Evolutionary conservation across 495 filamentous ascomycete genomes (phyloP).

Genomic region (Mytilinidion resinicola): DNA sequence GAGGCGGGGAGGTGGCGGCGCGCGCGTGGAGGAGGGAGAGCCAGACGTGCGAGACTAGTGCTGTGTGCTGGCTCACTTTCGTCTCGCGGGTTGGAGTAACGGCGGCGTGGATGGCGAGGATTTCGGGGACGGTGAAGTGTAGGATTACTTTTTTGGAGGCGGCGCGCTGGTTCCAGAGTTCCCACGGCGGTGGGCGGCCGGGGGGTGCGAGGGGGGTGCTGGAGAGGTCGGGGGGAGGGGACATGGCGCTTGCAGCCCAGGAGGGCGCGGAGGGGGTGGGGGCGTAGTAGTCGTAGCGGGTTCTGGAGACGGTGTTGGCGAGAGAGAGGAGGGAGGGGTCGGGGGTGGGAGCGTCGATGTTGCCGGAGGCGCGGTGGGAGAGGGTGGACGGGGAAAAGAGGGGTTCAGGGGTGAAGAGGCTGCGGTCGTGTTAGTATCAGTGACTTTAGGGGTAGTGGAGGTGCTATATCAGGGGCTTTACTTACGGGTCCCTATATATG

Average conservation of each 20-base stretch:
- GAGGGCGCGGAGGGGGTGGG: background rate
- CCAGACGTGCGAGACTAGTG: background rate
- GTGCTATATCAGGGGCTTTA: no score
- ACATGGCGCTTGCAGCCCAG: background rate
- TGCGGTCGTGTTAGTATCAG: no score
- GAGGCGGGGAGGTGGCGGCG: background rate
- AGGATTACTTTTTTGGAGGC: background rate
- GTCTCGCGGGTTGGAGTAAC: no score
- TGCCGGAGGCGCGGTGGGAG: background rate
- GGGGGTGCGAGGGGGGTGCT: background rate
- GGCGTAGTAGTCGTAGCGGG: background rate
- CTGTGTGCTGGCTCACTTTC: background rate
- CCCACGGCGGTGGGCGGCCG: background rate
- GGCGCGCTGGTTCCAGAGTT: background rate
- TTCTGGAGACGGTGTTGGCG: background rate
- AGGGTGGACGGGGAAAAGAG: background rate
- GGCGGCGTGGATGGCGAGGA: background rate
- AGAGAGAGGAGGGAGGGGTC: background rate
- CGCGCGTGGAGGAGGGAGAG: background rate
- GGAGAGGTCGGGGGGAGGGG: background rate
- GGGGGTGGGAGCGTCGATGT: background rate
- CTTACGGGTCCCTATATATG: no score
- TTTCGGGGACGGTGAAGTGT: background rate
- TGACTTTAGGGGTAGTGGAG: no score
- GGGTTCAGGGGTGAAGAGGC: background rate